Conservation (phyloP, 306 rosid species). For the Lupinus albus region DNA sequence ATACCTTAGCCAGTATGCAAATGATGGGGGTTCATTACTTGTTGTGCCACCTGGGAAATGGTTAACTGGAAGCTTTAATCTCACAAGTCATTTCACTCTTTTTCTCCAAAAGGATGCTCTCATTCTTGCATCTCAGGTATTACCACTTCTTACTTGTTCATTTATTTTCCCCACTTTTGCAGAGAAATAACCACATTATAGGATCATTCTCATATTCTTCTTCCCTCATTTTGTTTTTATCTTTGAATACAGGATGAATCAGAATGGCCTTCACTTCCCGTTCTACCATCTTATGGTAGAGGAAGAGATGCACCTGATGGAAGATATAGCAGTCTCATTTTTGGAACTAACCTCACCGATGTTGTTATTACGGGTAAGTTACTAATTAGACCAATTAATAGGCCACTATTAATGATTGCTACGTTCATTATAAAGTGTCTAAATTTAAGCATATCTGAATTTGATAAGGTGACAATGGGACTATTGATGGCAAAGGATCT, state of each 20-base stretch:
- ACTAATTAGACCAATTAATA: background rate
- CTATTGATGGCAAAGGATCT: constrained; percentile 78
- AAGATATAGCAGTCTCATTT: constrained; percentile 59
- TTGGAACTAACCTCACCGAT: constrained; percentile 71
- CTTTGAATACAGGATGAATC: constrained; percentile 62
- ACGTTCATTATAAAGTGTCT: background rate
- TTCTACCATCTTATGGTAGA: constrained; percentile 64
- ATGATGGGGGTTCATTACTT: constrained; percentile 64
- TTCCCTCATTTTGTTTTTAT: background rate
- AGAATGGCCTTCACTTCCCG: constrained; percentile 52
- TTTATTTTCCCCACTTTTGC: too few relatives aligned
- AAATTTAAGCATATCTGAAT: constrained; percentile 19
- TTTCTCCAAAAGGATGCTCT: constrained; percentile 61
- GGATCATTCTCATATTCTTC: background rate
- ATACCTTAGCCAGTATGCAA: constrained; percentile 42
- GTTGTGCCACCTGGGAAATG: constrained; percentile 71
- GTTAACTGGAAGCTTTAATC: constrained; percentile 73
- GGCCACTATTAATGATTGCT: background rate
- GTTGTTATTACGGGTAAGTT: constrained; percentile 62
- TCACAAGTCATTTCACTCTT: constrained; percentile 76
- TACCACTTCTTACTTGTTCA: too few relatives aligned
- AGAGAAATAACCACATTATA: background rate
- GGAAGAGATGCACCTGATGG: constrained; percentile 60
- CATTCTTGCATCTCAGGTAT: constrained; percentile 63
- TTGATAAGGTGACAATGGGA: constrained; percentile 73